Conservation (phyloP, 2,329 filamentous ascomycete genomes). For the Ceratocystis cacaofunesta region DNA sequence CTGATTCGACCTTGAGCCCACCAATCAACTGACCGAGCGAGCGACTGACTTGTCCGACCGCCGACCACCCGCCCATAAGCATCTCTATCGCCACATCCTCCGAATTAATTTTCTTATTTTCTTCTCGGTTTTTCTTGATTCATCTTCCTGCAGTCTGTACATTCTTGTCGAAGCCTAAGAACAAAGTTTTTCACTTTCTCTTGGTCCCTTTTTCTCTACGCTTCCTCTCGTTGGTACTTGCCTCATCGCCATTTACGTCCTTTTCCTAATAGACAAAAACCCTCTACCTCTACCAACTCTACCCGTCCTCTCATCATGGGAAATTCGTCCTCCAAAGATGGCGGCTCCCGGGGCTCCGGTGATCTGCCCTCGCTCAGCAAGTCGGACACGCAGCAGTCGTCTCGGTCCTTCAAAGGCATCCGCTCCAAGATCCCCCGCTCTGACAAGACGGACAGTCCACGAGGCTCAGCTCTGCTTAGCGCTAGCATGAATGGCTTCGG, state of each 20-base stretch:
- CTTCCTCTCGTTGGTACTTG: not conserved
- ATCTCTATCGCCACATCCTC: not conserved
- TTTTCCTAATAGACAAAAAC: too few relatives aligned
- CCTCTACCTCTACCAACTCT: not conserved
- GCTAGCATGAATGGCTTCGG: constrained; percentile 36
- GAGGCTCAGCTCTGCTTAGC: constrained; percentile 54
- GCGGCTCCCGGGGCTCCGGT: constrained; percentile 1
- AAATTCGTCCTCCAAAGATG: constrained; percentile 15
- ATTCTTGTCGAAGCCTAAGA: not conserved
- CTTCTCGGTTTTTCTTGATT: too few relatives aligned
- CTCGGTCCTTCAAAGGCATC: constrained; percentile 70
- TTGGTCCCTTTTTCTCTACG: not conserved
- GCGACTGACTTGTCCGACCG: not conserved
- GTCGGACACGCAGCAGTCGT: constrained; percentile 85
- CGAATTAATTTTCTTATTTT: not conserved
- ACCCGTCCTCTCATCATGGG: constrained; percentile 10
- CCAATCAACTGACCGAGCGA: not conserved
- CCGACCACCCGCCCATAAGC: not conserved
- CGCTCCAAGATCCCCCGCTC: constrained; percentile 76
- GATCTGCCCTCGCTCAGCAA: constrained; percentile 64
- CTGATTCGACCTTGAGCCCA: not conserved
- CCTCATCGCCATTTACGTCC: not conserved
- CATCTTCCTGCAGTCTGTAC: not conserved
- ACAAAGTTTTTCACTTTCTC: not conserved
- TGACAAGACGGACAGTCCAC: constrained; percentile 63